phyloP scores from a whole-genome alignment of 2,329 filamentous ascomycete genomes.

The Aureobasidium sp. region DNA sequence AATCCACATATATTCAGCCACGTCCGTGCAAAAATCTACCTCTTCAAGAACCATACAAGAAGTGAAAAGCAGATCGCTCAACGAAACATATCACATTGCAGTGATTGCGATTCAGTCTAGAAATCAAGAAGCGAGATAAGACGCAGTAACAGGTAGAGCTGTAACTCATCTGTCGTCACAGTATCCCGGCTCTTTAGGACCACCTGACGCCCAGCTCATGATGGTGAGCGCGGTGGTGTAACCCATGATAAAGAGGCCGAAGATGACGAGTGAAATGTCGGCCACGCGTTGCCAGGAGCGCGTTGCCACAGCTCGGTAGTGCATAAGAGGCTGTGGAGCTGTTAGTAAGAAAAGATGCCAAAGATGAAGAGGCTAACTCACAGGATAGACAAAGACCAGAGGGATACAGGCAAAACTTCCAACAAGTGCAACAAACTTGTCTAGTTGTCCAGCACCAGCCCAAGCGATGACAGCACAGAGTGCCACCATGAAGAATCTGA shows the following conservation, averaged over 20 bases:
- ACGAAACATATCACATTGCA: no score
- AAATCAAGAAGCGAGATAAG: no score
- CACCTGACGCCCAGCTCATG: slow-evolving; percentile 66
- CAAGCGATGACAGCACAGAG: slow-evolving; percentile 83
- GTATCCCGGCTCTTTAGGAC: slow-evolving; percentile 51
- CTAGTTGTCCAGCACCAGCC: slow-evolving; percentile 84
- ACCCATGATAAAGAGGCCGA: slow-evolving; percentile 79
- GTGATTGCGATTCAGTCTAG: no score
- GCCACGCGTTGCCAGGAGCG: slow-evolving; percentile 59
- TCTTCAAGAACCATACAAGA: no score
- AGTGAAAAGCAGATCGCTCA: no score
- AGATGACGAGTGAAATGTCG: slow-evolving; percentile 70
- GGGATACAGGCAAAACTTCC: slow-evolving; percentile 98
- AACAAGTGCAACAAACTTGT: slow-evolving; percentile 95
- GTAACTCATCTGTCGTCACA: slow-evolving; percentile 42
- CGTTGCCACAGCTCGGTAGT: slow-evolving; percentile 72
- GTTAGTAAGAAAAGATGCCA: neutral
- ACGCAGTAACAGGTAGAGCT: no score
- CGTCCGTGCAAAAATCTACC: no score
- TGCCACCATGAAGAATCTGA: slow-evolving; percentile 87
- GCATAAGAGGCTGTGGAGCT: slow-evolving; percentile 67
- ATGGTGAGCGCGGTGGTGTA: slow-evolving; percentile 88
- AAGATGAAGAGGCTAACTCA: slow-evolving; percentile 46
- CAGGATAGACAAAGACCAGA: slow-evolving; percentile 93
- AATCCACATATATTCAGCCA: no score